Evolutionary conservation across 106 monocot species (phyloP).

Genomic region (Apostasia shenzhenica): DNA sequence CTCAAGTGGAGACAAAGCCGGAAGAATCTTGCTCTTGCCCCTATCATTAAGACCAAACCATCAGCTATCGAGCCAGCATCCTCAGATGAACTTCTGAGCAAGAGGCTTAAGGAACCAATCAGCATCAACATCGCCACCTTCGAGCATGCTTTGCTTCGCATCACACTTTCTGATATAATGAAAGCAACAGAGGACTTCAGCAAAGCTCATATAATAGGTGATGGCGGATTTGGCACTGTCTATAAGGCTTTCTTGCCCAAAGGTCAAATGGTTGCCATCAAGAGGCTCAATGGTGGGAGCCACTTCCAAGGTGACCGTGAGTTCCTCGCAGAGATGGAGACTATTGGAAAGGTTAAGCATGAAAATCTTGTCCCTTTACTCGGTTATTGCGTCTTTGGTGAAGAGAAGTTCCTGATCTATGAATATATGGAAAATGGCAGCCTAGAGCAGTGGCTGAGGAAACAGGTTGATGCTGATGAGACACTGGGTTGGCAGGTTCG

Average conservation of each 20-base stretch:
- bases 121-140: conserved; percentile 96
- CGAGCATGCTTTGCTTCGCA: conserved; percentile 63
- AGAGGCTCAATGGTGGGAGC: conserved; percentile 56
- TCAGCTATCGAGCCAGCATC: conserved; percentile 60
- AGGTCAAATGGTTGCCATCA: conserved; percentile 49
- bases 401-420: conserved; percentile 84
- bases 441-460: conserved; percentile 74
- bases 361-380: conserved; percentile 69
- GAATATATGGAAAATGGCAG: conserved; percentile 93
- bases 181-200: conserved; percentile 88
- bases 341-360: conserved; percentile 87
- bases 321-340: conserved; percentile 98
- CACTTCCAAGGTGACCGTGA: conserved; percentile 77
- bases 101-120: conserved; percentile 71
- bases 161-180: conserved; percentile 62
- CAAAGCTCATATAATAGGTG: conserved; percentile 75
- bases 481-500: conserved; percentile 62
- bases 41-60: conserved; percentile 21
- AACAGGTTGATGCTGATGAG: conserved; percentile 55
- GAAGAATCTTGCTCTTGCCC: conserved; percentile 14
- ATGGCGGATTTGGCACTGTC: conserved; percentile 90
- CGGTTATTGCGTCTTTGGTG: conserved; percentile 80
- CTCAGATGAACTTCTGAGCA: conserved; percentile 64
- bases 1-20: conserved; percentile 31
- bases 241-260: conserved; percentile 60